Evolutionary conservation across 108 stramenopile genomes (phyloP), one percentile per base, ranked within the genome.

Genomic region (Conticribra weissflogii): DNA sequence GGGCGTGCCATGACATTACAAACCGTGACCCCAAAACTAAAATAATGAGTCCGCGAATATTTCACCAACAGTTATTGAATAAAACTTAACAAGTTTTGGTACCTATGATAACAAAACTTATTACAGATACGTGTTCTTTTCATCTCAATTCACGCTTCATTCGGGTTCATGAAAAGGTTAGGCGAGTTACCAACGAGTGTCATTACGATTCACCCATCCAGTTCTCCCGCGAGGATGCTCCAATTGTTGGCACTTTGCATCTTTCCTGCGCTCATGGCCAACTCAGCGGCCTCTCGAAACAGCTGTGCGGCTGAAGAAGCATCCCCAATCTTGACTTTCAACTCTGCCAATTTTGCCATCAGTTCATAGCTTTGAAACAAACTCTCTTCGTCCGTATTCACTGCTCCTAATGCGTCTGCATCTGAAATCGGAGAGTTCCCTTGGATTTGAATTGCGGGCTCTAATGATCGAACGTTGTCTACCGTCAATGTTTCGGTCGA

Each of bases 211-310:
- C 32, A 60, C 16, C 30, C 19, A 31, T 85, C 67, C 44, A 82
- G 52, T 41, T 86, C 87, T 12, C 78, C 76, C n/a, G 90, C 90
- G 34, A 71, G 81, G 57, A 81, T 56, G 72, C 90, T 91, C 83
- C 79, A 91, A 59, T 85, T 75, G 18, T 82, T 83, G 18, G 90
- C 90, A 57, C 71, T 83, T 57, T 91, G 68, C 87, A 88, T 88
- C 58, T 88, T 91, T 19, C 83, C 83, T 19, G 62, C 76, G 18
- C 58, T 66, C 71, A 91, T 76, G 15, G 90, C 90, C 22, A 73
- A 66, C 30, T 76, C 81, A 3, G 90, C 82, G 58, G 87, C 90
- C 46, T 84, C 74, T 29, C 85, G 77, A 60, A 74, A 88, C 19
- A 88, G 65, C 21, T 52, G 53, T 0, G 77, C 53, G 9, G 90